Conservation (phyloP, 352 stramenopile species). For the Phytophthora pisi region DNA sequence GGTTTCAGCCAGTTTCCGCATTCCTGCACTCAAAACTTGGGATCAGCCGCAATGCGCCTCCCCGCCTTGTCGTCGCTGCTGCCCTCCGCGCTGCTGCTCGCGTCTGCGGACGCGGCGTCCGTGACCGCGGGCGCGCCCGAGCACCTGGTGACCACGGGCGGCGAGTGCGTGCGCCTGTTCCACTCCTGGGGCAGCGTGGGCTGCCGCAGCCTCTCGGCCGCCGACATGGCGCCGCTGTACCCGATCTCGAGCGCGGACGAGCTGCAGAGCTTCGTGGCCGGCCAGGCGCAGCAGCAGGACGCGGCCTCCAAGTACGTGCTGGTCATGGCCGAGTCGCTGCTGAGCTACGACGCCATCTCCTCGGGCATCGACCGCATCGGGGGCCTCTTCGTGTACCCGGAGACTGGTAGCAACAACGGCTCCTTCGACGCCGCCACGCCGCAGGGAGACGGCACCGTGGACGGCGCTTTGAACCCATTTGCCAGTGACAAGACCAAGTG, state of each 20-base stretch:
- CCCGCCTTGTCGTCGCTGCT: conserved; percentile 23
- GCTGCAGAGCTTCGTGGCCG: conserved; percentile 49
- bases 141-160: conserved; percentile 63
- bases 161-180: conserved; percentile 82
- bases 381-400: conserved; percentile 68
- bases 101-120: conserved; percentile 40
- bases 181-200: conserved; percentile 71
- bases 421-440: conserved; percentile 60
- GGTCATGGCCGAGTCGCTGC: conserved; percentile 67
- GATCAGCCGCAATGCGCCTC: conserved; percentile 27
- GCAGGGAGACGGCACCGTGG: conserved; percentile 64
- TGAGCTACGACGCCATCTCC: conserved; percentile 45
- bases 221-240: conserved; percentile 64
- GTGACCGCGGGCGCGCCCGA: conserved; percentile 69
- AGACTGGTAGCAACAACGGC: conserved; percentile 41
- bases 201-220: conserved; percentile 58
- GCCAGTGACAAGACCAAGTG: conserved; percentile 55
- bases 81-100: conserved; percentile 14
- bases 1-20: conserved; percentile 33
- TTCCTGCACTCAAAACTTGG: not conserved
- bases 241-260: conserved; percentile 51
- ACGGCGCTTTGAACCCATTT: conserved; percentile 78
- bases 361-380: conserved; percentile 44
- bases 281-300: conserved; percentile 28
- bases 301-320: conserved; percentile 57